These are phyloP conservation scores for Annona squamosa DNA, from an alignment of 164 flowering plant species.

Conservation along the genomic window DNA sequence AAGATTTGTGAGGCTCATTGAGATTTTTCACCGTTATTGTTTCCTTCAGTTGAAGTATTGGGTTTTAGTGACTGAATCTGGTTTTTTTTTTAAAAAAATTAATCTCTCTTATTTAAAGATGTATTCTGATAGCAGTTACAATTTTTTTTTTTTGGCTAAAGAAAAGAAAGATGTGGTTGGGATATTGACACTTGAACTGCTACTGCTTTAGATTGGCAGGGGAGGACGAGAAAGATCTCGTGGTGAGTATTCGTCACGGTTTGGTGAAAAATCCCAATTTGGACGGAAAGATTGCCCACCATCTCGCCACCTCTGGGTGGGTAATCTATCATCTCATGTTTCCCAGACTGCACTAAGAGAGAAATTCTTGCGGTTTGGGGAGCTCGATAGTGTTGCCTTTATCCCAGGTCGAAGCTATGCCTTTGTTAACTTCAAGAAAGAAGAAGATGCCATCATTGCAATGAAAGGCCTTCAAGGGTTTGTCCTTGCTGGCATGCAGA, in stretches of 20 bases:
- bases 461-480: conserved; percentile 66
- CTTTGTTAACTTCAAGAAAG: conserved; percentile 57
- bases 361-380: conserved; percentile 63
- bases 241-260: conserved; percentile 35
- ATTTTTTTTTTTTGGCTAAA: too few species aligned
- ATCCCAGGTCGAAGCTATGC: conserved; percentile 83
- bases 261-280: conserved; percentile 29
- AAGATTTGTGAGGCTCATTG: too few species aligned
- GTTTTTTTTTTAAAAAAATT: too few species aligned
- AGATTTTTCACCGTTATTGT: too few species aligned
- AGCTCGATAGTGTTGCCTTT: conserved; percentile 65
- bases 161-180: neutral
- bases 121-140: neutral
- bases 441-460: conserved; percentile 71
- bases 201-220: conserved; percentile 28
- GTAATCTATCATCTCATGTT: conserved; percentile 55
- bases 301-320: conserved; percentile 90
- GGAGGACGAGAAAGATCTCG: conserved; percentile 46
- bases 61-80: too few species aligned
- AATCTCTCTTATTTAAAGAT: too few species aligned
- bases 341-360: conserved; percentile 36
- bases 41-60: too few species aligned
- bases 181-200: neutral
- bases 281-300: conserved; percentile 42
- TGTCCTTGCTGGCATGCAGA: conserved; percentile 55